phyloP scores from a whole-genome alignment of 345 rosid species.

The Theobroma cacao region DNA sequence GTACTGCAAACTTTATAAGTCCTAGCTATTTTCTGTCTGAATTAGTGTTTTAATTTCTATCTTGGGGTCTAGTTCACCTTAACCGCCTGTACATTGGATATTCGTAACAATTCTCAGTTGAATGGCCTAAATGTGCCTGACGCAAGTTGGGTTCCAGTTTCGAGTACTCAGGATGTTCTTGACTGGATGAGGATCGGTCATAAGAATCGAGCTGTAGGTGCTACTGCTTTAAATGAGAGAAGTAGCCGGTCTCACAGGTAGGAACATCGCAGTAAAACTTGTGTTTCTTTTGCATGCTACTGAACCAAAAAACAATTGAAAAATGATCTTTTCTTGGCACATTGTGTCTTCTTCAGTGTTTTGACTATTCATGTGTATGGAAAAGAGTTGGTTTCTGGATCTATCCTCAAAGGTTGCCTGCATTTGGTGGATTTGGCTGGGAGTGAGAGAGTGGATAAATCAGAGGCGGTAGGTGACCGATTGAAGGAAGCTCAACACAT shows the following conservation, averaged over 20 bases:
- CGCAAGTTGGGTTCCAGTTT: constrained; percentile 87
- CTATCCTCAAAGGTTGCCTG: constrained; percentile 81
- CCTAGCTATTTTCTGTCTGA: neutral
- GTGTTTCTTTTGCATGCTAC: too few species aligned
- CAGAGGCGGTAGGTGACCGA: constrained; percentile 95
- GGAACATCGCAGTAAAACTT: too few species aligned
- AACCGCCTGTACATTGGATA: constrained; percentile 71
- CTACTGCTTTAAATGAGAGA: constrained; percentile 93
- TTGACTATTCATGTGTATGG: constrained; percentile 94
- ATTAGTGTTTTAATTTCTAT: neutral
- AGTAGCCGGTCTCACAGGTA: constrained; percentile 99
- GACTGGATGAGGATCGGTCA: constrained; percentile 91
- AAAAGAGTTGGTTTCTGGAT: constrained; percentile 76
- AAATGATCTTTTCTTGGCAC: too few species aligned
- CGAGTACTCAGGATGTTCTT: constrained; percentile 83
- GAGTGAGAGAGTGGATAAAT: constrained; percentile 96
- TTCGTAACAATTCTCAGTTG: constrained; percentile 84
- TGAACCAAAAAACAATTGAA: too few species aligned
- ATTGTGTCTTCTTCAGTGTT: constrained; percentile 59
- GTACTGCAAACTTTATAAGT: neutral
- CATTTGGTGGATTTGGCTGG: constrained; percentile 99
- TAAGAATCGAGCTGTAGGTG: constrained; percentile 91
- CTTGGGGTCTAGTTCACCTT: constrained; percentile 33
- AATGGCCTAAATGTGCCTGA: constrained; percentile 98
- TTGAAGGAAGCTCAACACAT: constrained; percentile 97